Evolutionary conservation across 176 grass and related monocot species (phyloP).

Genomic region (Oryza glaberrima): DNA sequence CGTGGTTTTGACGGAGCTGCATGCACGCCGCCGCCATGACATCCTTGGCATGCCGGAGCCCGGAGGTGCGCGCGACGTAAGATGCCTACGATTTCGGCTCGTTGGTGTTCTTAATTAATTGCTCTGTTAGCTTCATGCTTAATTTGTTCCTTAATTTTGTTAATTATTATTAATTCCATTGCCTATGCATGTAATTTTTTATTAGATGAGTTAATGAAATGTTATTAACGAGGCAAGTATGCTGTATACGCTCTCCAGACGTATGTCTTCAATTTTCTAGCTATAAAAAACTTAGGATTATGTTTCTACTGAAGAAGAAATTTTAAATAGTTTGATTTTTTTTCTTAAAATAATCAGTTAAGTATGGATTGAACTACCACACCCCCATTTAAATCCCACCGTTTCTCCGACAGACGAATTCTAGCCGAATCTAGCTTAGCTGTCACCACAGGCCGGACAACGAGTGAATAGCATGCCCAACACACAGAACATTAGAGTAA

Average conservation of each 20-base stretch:
- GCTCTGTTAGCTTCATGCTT: too few species aligned
- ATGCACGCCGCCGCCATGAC: conserved; percentile 3
- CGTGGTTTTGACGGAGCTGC: conserved; percentile 42
- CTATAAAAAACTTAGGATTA: too few species aligned
- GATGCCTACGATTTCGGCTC: background rate
- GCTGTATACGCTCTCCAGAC: too few species aligned
- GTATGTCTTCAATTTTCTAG: too few species aligned
- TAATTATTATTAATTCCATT: too few species aligned
- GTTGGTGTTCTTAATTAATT: too few species aligned
- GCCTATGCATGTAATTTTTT: too few species aligned
- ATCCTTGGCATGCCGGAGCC: conserved; percentile 2
- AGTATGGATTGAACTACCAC: background rate
- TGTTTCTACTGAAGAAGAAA: too few species aligned
- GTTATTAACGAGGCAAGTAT: too few species aligned
- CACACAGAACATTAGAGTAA: background rate
- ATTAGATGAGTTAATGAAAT: too few species aligned
- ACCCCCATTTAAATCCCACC: background rate
- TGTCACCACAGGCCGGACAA: background rate
- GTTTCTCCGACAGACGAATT: background rate
- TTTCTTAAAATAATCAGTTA: background rate
- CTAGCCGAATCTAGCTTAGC: background rate
- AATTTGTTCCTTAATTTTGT: too few species aligned
- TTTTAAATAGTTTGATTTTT: background rate
- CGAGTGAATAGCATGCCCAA: background rate
- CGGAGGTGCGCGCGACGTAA: conserved; percentile 25